phyloP scores from a whole-genome alignment of 208 protist species.

The Endotrypanum monterogeii region DNA sequence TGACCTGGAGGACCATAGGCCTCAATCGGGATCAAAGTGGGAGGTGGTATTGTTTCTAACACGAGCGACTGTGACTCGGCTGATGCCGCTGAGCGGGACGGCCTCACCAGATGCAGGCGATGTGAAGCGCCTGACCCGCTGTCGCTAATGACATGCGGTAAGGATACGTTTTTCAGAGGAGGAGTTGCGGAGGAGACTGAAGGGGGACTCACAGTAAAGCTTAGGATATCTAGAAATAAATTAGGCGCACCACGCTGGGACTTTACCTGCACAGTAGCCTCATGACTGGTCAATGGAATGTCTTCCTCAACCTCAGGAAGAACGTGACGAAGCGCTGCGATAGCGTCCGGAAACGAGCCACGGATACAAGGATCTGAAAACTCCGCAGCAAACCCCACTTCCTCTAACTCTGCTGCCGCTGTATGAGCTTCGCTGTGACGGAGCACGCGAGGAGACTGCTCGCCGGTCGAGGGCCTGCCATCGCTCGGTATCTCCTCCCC shows the following conservation, averaged over 20 bases:
- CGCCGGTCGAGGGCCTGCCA: not conserved
- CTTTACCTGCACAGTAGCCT: not conserved
- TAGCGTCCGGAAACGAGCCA: slow-evolving; percentile 37
- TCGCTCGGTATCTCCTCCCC: not conserved
- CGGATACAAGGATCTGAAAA: slow-evolving; percentile 46
- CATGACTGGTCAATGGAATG: not conserved
- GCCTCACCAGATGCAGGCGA: slow-evolving; percentile 11
- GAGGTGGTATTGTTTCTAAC: slow-evolving; percentile 8
- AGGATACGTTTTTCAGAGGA: not conserved
- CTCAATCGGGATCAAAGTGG: slow-evolving; percentile 14
- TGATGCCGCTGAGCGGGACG: not conserved
- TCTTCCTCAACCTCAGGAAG: not conserved
- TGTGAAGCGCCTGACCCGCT: not conserved
- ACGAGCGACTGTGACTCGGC: not conserved
- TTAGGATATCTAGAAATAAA: slow-evolving; percentile 6
- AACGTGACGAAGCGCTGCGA: slow-evolving; percentile 8
- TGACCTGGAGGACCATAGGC: slow-evolving; percentile 21
- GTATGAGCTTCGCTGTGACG: not conserved
- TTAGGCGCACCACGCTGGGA: not conserved
- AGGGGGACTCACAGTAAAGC: slow-evolving; percentile 14
- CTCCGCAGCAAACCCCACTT: slow-evolving; percentile 55
- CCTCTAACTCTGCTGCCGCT: slow-evolving; percentile 28
- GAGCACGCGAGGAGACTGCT: not conserved
- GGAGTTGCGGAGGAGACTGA: slow-evolving; percentile 6
- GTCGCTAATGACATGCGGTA: not conserved